phyloP scores from a whole-genome alignment of 257 asterid genomes.

The Linaria vulgaris region DNA sequence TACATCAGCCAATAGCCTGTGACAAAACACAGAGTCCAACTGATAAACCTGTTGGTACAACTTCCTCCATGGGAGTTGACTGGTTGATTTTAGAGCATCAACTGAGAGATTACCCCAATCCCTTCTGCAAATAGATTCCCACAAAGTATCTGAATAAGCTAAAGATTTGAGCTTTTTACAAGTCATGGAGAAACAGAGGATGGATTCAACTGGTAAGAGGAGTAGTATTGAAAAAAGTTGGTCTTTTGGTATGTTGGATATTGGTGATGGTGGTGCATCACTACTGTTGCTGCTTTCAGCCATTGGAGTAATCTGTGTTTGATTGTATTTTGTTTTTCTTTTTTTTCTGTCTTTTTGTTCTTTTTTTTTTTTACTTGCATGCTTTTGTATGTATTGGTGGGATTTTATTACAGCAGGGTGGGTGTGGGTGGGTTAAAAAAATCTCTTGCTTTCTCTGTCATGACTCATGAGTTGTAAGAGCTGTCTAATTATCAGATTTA shows the following conservation, averaged over 20 bases:
- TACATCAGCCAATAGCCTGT: conserved; percentile 31
- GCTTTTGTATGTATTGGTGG: too few relatives aligned
- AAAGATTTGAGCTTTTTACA: conserved; percentile 64
- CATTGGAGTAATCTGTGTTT: conserved; percentile 32
- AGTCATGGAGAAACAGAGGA: conserved; percentile 58
- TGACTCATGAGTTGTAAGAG: too few relatives aligned
- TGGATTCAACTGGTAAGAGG: conserved; percentile 70
- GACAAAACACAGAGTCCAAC: conserved; percentile 65
- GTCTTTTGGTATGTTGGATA: conserved; percentile 57
- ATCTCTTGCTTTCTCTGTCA: too few relatives aligned
- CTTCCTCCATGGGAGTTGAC: conserved; percentile 59
- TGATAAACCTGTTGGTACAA: conserved; percentile 61
- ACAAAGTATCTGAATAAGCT: conserved; percentile 63
- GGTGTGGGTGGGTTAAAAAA: too few relatives aligned
- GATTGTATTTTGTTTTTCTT: too few relatives aligned
- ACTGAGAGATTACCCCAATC: conserved; percentile 67
- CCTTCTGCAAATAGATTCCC: conserved; percentile 84
- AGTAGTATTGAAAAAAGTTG: conserved; percentile 70
- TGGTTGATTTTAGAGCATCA: conserved; percentile 44
- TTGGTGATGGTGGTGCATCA: conserved; percentile 44
- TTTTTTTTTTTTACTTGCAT: too few relatives aligned
- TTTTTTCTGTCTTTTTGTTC: too few relatives aligned
- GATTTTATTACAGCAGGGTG: too few relatives aligned
- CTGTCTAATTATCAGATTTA: too few relatives aligned
- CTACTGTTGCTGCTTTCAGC: conserved; percentile 43